phyloP scores from a whole-genome alignment of 2,329 filamentous ascomycete genomes.

The Claviceps lovelessii region DNA sequence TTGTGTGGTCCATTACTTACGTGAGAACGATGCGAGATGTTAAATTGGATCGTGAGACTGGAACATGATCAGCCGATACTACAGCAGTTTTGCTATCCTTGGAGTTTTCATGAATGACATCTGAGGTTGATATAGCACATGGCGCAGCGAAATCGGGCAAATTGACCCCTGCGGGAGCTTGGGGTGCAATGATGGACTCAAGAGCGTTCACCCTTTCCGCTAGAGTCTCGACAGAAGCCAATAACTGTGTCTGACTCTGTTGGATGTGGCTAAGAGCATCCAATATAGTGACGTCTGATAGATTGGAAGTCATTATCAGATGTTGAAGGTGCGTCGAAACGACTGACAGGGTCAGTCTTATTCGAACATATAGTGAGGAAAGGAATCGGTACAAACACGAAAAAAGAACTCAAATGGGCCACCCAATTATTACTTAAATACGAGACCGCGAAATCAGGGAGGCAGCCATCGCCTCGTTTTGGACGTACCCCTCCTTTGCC shows the following conservation, averaged over 20 bases:
- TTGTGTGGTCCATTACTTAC: slow-evolving; percentile 19
- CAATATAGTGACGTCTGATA: slow-evolving; percentile 11
- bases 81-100: neutral
- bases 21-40: slow-evolving; percentile 43
- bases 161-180: neutral
- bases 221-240: slow-evolving; percentile 26
- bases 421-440: no score
- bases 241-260: slow-evolving; percentile 26
- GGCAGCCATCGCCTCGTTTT: no score
- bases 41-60: slow-evolving; percentile 29
- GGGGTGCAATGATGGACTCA: slow-evolving; percentile 3
- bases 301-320: neutral
- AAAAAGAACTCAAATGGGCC: no score
- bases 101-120: neutral
- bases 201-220: slow-evolving; percentile 16
- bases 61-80: slow-evolving; percentile 6
- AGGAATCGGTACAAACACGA: no score
- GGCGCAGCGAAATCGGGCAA: neutral
- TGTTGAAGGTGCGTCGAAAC: neutral
- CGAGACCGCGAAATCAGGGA: no score
- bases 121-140: neutral
- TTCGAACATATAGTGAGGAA: neutral
- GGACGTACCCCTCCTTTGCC: no score
- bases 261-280: slow-evolving; percentile 26
- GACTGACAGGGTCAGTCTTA: no score